A percentile compares a stretch with the other conserved stretches of the same genome.
Evolutionary conservation across 768 basidiomycete species (phyloP).

Genomic region (Dioszegia aurantiaca): DNA sequence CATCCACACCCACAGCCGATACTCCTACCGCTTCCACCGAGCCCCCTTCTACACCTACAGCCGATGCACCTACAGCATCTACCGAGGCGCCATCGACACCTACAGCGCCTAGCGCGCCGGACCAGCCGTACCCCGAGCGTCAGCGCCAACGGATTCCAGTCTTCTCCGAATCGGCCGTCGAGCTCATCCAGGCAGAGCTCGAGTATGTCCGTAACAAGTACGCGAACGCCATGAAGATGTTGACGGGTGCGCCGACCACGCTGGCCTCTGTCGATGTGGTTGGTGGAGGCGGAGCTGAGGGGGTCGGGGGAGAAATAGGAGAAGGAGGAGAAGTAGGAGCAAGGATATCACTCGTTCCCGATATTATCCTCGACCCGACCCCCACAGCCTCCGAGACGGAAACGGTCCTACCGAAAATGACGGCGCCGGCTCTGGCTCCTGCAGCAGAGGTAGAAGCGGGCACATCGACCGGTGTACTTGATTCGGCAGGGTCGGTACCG

Average conservation of each 20-base stretch:
- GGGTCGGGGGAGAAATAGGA: not conserved
- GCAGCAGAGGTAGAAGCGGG: not conserved
- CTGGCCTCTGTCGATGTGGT: slow-evolving; percentile 30
- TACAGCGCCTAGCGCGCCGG: not conserved
- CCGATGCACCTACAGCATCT: slow-evolving; percentile 3
- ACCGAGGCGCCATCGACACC: slow-evolving; percentile 1
- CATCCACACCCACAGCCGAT: slow-evolving; percentile 1
- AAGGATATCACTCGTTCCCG: slow-evolving; percentile 8
- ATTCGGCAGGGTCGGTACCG: too few relatives aligned
- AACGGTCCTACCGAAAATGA: too few relatives aligned
- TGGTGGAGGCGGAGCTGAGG: slow-evolving; percentile 6
- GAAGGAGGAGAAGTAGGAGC: slow-evolving; percentile 6
- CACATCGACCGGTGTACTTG: too few relatives aligned
- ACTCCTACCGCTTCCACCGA: slow-evolving; percentile 3
- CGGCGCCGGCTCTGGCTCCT: not conserved
- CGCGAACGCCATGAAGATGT: slow-evolving; percentile 27
- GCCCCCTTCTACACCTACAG: not conserved
- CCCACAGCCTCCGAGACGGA: not conserved
- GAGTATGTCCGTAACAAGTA: slow-evolving; percentile 34
- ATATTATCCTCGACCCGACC: slow-evolving; percentile 1
- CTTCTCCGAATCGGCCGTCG: slow-evolving; percentile 8
- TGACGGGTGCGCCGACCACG: slow-evolving; percentile 22
- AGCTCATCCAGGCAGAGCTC: slow-evolving; percentile 15
- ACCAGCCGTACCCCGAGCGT: too few relatives aligned
- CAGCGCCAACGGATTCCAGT: not conserved